Base-by-base conservation (phyloP, 257 asterid species). In the Paulownia fortunei region DNA sequence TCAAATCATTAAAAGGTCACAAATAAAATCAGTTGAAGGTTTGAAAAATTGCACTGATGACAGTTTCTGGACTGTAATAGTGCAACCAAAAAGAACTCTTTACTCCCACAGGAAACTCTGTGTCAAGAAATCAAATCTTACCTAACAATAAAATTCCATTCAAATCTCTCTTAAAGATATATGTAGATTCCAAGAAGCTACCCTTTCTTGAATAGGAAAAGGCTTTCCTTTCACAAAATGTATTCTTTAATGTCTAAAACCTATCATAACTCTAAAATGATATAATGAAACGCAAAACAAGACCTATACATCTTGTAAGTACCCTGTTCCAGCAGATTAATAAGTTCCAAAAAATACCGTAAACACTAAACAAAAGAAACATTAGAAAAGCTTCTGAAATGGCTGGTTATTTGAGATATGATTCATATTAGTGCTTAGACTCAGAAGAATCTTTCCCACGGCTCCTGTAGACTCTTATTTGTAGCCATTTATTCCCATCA, bases 401-500 rank as follows among this genome's bases (percentile, higher is more conserved):
- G 61, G 12, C 26, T 12, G 11, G 2, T 16, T 21, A 13, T 55
- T 55, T 0, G 9, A 5, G n/a, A 26, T 39, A 77, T 23, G 68
- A 27, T 61, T 24, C 19, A 24, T 5, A 32, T 19, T 27, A 26
- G 51, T 54, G 37, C 4, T 18, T 49, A 49, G 37, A 49, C 19
- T 61, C 3, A n/a, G 18, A 8, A 34, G 39, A 75, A 54, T n/a
- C 39, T 37, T 41, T 11, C 32, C 13, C 10, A 47, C 0, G 26
- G 39, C 32, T 21, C 21, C 63, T 19, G 7, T 32, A 56, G 81
- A 74, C 42, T 58, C 69, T 32, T 27, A 32, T 60, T 62, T 63
- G 42, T 24, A 27, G 23, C 44, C 62, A 26, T 67, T 6, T 42
- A 12, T 78, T 78, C 42, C 32, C 51, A 26, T 36, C 59, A 49